These are phyloP conservation scores for Vigna trinervia DNA, from an alignment of 306 rosid species.

Conservation along the genomic window DNA sequence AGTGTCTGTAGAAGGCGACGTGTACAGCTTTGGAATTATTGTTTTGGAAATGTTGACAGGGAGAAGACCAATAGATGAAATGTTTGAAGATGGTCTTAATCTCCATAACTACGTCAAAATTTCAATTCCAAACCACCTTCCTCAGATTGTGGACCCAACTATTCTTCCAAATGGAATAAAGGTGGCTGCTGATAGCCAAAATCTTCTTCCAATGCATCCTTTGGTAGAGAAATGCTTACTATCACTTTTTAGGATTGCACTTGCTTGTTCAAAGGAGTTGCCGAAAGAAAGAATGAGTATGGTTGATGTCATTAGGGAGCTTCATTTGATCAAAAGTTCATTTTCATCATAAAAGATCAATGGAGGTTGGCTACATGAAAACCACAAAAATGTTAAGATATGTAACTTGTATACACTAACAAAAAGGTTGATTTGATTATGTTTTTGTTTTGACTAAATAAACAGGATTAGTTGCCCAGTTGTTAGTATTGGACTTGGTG, in stretches of 20 bases:
- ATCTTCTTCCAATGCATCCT: background rate
- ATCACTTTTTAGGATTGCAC: slow-evolving; percentile 43
- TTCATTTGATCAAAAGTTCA: slow-evolving; percentile 25
- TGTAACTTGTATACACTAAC: no score
- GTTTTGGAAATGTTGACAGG: slow-evolving; percentile 49
- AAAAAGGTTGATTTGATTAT: no score
- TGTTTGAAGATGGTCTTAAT: slow-evolving; percentile 43
- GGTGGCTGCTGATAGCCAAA: background rate
- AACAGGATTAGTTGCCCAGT: no score
- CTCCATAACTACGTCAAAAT: slow-evolving; percentile 44
- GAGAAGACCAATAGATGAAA: slow-evolving; percentile 46
- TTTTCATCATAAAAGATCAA: background rate
- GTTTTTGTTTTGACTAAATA: no score
- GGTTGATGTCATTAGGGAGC: slow-evolving; percentile 41
- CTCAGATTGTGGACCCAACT: slow-evolving; percentile 30
- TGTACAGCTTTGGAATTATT: slow-evolving; percentile 55
- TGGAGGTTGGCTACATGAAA: no score
- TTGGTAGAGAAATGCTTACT: slow-evolving; percentile 18
- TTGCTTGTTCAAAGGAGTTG: slow-evolving; percentile 44
- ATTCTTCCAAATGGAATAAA: slow-evolving; percentile 3
- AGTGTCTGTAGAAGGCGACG: slow-evolving; percentile 45
- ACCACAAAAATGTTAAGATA: no score
- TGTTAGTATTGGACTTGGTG: no score
- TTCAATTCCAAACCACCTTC: slow-evolving; percentile 34
- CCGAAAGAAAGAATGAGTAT: slow-evolving; percentile 45